Evolutionary conservation across 1,139 yeast species (phyloP).

Genomic region (Debaryomyces sp.): DNA sequence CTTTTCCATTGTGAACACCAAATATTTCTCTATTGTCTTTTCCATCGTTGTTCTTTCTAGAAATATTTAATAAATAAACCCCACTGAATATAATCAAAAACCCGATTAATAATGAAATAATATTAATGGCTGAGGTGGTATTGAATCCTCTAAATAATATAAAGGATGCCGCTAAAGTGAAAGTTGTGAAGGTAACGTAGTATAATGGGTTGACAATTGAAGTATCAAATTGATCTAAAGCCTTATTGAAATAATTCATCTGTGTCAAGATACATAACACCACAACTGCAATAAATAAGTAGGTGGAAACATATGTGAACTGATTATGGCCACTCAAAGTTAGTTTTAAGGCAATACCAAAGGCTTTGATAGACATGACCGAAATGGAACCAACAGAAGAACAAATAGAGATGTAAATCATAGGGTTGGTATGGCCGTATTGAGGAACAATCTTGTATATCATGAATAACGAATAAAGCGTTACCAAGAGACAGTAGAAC

Average conservation of each 20-base stretch:
- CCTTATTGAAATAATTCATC: slow-evolving; percentile 93
- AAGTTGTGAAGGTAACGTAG: slow-evolving; percentile 90
- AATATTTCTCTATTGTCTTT: slow-evolving; percentile 54
- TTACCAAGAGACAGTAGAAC: slow-evolving; percentile 63
- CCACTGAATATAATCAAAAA: slow-evolving; percentile 87
- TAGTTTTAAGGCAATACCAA: slow-evolving; percentile 87
- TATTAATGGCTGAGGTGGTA: slow-evolving; percentile 77
- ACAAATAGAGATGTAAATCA: slow-evolving; percentile 88
- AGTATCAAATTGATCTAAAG: slow-evolving; percentile 90
- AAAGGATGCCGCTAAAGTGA: slow-evolving; percentile 83
- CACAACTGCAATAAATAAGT: slow-evolving; percentile 77
- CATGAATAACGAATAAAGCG: slow-evolving; percentile 72
- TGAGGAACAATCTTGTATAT: slow-evolving; percentile 81
- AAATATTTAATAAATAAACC: slow-evolving; percentile 78
- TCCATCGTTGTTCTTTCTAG: slow-evolving; percentile 66
- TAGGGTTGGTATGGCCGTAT: slow-evolving; percentile 81
- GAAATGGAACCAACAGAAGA: slow-evolving; percentile 90
- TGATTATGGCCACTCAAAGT: slow-evolving; percentile 90
- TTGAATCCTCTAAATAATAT: slow-evolving; percentile 86
- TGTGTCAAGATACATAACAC: slow-evolving; percentile 83
- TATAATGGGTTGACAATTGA: slow-evolving; percentile 90
- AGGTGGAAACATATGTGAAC: slow-evolving; percentile 82
- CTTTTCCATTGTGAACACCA: slow-evolving; percentile 60
- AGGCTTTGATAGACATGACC: slow-evolving; percentile 91
- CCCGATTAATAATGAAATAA: slow-evolving; percentile 84